Evolutionary conservation across 257 asterid genomes (phyloP), one percentile per base, ranked within the genome.

Genomic region (Penstemon davidsonii): DNA sequence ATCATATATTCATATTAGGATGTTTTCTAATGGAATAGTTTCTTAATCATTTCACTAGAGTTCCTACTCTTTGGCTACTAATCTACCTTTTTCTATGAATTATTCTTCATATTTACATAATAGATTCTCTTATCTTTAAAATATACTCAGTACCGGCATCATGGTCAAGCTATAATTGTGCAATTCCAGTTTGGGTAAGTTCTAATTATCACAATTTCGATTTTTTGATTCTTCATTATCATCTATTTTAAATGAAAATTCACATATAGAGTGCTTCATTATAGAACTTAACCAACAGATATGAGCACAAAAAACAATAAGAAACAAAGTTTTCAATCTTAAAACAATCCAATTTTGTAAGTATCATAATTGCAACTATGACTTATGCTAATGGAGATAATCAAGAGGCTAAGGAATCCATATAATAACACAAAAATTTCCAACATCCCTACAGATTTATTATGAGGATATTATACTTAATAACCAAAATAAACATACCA

Each of bases 241-340:
- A 60, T 42, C 57, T 46, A 12, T 4, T 15, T 7, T 7, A 46
- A 9, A 12, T 46, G 9, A 46, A 45, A 12, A 3, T 46, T 8
- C 9, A 6, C 8, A 46, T 6, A 7, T 6, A 25, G 33, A 25
- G 11, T 46, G 51, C 51, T 46, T 46, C 9, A 7, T 7, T 45
- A 7, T 60, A 60, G 12, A 71, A 11, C 15, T 65, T 37, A 53
- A 53, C 33, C 33, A 39, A 66, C 67, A 54, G 49, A 62, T 11
- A 4, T 9, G 66, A 60, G 63, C 62, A 76, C 8, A 57, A 61
- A 50, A 38, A 3, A 51, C 13, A 53, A 60, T 45, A 33, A 45
- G 41, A 8, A 40, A 37, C 18, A 55, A 55, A 46, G 3, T 8
- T 59, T 33, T 39, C 45, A 66, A 39, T 12, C 36, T 36, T 40